Percentiles rank a stretch among this genome's conserved stretches.
phyloP scores from a whole-genome alignment of 306 rosid species.

The Phaseolus lunatus region DNA sequence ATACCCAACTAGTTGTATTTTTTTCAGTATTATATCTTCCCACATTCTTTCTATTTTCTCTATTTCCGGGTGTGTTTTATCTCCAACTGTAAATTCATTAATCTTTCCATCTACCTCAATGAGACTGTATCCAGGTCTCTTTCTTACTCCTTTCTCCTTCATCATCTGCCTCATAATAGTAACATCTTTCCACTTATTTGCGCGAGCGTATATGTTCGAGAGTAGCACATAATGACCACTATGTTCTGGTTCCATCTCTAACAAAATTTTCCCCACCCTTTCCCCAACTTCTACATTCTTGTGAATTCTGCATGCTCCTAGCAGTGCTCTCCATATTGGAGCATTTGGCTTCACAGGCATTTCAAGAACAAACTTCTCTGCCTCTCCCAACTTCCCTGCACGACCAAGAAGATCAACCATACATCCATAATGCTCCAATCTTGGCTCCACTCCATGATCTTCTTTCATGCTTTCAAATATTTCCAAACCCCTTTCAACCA shows the following conservation, averaged over 20 bases:
- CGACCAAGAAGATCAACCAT: constrained; percentile 60
- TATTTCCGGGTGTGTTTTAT: constrained; percentile 58
- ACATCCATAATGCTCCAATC: constrained; percentile 63
- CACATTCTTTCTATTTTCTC: constrained; percentile 54
- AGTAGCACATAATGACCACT: constrained; percentile 59
- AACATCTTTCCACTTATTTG: constrained; percentile 57
- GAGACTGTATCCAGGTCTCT: constrained; percentile 53
- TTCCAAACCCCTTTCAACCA: constrained; percentile 47
- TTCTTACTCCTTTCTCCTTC: constrained; percentile 55
- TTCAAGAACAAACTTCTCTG: constrained; percentile 56
- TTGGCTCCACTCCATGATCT: constrained; percentile 47
- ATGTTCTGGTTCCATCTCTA: constrained; percentile 56
- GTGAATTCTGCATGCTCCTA: constrained; percentile 60
- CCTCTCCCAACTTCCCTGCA: constrained; percentile 56
- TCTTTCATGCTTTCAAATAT: constrained; percentile 53
- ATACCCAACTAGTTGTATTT: constrained; percentile 53
- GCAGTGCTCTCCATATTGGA: constrained; percentile 59
- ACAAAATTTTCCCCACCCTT: constrained; percentile 58
- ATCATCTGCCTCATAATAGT: constrained; percentile 48
- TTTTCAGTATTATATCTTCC: constrained; percentile 51
- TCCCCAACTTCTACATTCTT: constrained; percentile 50
- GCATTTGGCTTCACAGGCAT: constrained; percentile 60
- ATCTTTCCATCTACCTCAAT: constrained; percentile 59
- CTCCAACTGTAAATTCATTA: constrained; percentile 52
- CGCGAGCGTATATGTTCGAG: constrained; percentile 55